Percentiles rank a stretch among this genome's conserved stretches.
Evolutionary conservation across 176 grass and related monocot genomes (phyloP).

Genomic region (Hordeum marinum): DNA sequence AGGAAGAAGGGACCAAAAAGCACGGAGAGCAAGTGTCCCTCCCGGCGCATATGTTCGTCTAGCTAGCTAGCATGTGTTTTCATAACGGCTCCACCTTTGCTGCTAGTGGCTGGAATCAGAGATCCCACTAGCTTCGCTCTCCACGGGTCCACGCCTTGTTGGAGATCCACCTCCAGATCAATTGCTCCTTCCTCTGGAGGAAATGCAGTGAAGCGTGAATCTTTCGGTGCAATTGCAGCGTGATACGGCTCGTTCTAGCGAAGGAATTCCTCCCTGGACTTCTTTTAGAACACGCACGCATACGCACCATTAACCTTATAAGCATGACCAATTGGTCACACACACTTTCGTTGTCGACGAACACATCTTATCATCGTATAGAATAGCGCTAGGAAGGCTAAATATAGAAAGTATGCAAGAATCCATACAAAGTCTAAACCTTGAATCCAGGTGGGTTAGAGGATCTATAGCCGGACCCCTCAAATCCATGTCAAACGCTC

Average conservation of each 20-base stretch:
- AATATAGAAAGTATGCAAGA: too few species aligned
- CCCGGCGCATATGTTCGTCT: constrained; percentile 37
- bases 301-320: too few species aligned
- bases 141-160: constrained; percentile 23
- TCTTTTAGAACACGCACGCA: too few species aligned
- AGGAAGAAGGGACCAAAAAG: constrained; percentile 4
- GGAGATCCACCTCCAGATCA: constrained; percentile 39
- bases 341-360: too few species aligned
- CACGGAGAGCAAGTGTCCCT: constrained; percentile 25
- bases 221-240: constrained; percentile 27
- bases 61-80: neutral
- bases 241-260: constrained; percentile 19
- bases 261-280: neutral
- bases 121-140: constrained; percentile 39
- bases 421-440: too few species aligned
- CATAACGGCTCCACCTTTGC: neutral
- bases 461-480: too few species aligned
- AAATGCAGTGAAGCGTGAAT: neutral
- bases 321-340: too few species aligned
- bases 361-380: too few species aligned
- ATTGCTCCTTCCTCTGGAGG: neutral
- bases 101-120: constrained; percentile 26
- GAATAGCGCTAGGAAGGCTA: too few species aligned
- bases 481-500: too few species aligned
- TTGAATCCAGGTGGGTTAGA: too few species aligned